phyloP scores from a whole-genome alignment of 257 asterid genomes.

The Rehmannia glutinosa region DNA sequence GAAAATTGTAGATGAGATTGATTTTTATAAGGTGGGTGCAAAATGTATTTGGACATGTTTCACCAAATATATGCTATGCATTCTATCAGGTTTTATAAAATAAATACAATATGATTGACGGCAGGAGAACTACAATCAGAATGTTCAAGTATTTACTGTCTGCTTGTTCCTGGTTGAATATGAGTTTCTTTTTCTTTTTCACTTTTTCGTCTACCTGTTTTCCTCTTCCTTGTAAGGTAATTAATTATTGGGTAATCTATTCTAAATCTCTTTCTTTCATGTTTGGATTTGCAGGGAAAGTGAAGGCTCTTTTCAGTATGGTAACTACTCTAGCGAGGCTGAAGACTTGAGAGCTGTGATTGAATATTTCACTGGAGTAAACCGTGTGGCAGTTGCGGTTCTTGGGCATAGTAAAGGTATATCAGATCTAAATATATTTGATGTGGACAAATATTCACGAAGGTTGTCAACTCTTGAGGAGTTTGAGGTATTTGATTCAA shows the following conservation, averaged over 20 bases:
- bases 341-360: constrained; percentile 77
- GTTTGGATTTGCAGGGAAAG: constrained; percentile 64
- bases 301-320: constrained; percentile 74
- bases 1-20: neutral
- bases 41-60: neutral
- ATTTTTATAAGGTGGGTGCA: neutral
- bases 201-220: neutral
- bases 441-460: neutral
- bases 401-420: constrained; percentile 91
- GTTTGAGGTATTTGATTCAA: too few relatives aligned
- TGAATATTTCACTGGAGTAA: constrained; percentile 48
- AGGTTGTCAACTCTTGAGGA: too few relatives aligned
- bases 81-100: neutral
- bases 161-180: neutral
- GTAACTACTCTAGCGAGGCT: constrained; percentile 60
- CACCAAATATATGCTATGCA: neutral
- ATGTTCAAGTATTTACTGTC: neutral
- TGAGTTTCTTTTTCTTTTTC: neutral
- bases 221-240: neutral
- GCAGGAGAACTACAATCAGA: neutral
- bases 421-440: neutral
- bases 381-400: constrained; percentile 52
- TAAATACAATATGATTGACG: neutral
- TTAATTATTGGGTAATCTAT: neutral
- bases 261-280: neutral